phyloP scores from a whole-genome alignment of 192 early-diverging fungal genomes.

The Coemansia biformis region DNA sequence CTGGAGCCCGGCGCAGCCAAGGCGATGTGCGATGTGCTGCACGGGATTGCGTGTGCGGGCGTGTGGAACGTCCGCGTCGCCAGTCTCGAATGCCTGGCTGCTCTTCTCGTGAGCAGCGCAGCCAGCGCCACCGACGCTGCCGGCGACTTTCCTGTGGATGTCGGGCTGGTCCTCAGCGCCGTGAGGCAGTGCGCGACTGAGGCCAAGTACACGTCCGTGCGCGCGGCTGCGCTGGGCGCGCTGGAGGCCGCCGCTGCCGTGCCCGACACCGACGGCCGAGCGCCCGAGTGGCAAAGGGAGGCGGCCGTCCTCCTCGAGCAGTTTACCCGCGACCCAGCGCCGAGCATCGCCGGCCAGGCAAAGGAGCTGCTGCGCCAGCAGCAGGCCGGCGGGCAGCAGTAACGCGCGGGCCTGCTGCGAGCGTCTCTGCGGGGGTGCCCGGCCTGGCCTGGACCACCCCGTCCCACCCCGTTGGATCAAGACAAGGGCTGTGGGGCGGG shows the following conservation, averaged over 20 bases:
- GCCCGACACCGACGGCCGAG: neutral
- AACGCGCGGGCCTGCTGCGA: no score
- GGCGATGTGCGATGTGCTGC: conserved; percentile 45
- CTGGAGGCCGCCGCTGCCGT: conserved; percentile 19
- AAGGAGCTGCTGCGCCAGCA: conserved; percentile 17
- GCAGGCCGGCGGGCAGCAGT: no score
- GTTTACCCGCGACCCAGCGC: conserved; percentile 46
- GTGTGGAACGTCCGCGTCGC: conserved; percentile 82
- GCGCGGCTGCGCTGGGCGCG: conserved; percentile 54
- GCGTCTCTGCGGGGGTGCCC: no score
- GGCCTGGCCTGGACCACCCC: no score
- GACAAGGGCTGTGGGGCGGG: no score
- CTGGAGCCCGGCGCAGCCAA: conserved; percentile 43
- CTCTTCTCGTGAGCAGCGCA: conserved; percentile 45
- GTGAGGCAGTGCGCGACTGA: conserved; percentile 52
- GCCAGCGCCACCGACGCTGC: neutral
- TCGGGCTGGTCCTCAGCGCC: conserved; percentile 38
- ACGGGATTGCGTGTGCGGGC: conserved; percentile 54
- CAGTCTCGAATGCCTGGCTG: conserved; percentile 61
- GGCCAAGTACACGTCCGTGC: conserved; percentile 60
- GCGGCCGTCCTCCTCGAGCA: conserved; percentile 12
- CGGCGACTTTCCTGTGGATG: conserved; percentile 6
- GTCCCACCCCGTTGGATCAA: no score
- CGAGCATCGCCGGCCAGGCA: conserved; percentile 50
- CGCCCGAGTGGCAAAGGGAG: conserved; percentile 2